Conservation (phyloP, 176 grass and related monocot genomes). For the Dendrocalamus sinicus region DNA sequence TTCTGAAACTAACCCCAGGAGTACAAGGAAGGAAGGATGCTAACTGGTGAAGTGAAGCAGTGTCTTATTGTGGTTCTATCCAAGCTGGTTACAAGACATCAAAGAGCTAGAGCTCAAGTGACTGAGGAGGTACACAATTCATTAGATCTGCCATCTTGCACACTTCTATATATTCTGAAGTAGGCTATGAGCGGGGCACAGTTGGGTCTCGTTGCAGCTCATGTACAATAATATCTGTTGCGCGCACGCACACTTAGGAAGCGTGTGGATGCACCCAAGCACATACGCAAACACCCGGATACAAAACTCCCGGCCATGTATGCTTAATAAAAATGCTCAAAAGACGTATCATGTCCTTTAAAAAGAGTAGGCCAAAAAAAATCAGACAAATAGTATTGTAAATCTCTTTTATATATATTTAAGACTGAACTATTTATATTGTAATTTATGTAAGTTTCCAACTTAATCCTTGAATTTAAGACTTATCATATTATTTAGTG, state of each 20-base stretch:
- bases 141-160: not conserved
- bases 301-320: not conserved
- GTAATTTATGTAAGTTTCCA: no score
- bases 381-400: no score
- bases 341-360: not conserved
- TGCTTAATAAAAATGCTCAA: not conserved
- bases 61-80: constrained; percentile 60
- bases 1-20: constrained; percentile 53
- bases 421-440: no score
- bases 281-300: not conserved
- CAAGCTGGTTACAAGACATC: constrained; percentile 75
- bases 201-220: not conserved
- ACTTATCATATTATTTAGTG: no score
- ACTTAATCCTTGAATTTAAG: no score
- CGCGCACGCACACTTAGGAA: not conserved
- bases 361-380: no score
- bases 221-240: not conserved
- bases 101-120: constrained; percentile 67
- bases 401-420: no score
- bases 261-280: not conserved
- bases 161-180: not conserved
- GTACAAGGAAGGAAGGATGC: constrained; percentile 81
- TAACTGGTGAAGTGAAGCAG: constrained; percentile 86
- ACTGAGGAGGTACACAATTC: constrained; percentile 70
- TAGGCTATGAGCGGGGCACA: not conserved